Base-by-base conservation (phyloP, 805 yeast species). In the Schwanniomyces yamadae region DNA sequence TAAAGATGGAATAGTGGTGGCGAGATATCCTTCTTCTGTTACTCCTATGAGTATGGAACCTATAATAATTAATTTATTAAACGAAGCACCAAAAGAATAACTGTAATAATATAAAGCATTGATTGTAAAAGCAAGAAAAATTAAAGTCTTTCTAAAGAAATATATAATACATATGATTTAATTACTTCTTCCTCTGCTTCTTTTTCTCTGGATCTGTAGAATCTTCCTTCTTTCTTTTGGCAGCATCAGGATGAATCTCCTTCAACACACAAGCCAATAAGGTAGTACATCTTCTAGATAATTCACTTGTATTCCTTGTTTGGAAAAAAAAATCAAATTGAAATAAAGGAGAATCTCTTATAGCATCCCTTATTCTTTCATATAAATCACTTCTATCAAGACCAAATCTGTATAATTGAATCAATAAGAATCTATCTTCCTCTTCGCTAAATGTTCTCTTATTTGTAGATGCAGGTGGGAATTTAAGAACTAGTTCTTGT, bases 291-390 rank as follows among this genome's bases (percentile, higher is more conserved):
- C 99, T 73, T 61, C 98, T 75, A 5, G 83, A 73, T 24, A 93
- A 64, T 59, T 93, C 99, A 3, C 77, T 66, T 0, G 87, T 72
- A 4, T 84, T 79, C 49, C 96, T 73, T 36, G 89, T 80, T 46
- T 85, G 84, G 52, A 93, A 75, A 63, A 85, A 89, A 69, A 85
- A 89, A 59, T 93, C 96, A 54, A 87, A 83, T 46, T 88, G 77
- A 64, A 91, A 89, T 53, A 87, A 62, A 4, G 91, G 85, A 9
- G 85, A 79, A 27, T 75, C 75, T 39, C 86, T 70, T 26, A 91
- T 80, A 19, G 83, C 81, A 41, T 82, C 86, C 36, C 88, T 73
- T 31, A 91, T 81, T 43, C 76, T 60, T 40, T 91, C 99, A 54
- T 82, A 85, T 11, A 91, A 65, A 51, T 85, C 88, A 10, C 80